These are phyloP conservation scores for Begonia peltatifolia DNA, from an alignment of 306 rosid genomes.

Conservation along the genomic window DNA sequence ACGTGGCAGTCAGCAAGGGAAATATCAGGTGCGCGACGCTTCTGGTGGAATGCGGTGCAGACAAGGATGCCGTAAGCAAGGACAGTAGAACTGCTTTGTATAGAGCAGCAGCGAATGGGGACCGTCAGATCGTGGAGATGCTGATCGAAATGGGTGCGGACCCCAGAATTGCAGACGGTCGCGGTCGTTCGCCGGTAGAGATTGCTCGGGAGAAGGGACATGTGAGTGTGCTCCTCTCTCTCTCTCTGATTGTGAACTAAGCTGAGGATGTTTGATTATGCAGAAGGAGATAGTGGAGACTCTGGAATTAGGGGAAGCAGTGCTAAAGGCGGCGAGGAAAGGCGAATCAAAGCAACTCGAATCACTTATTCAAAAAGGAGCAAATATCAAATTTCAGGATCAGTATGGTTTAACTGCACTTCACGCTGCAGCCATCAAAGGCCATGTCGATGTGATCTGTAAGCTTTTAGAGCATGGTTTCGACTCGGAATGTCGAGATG, in stretches of 20 bases:
- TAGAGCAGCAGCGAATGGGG: conserved; percentile 17
- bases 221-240: conserved; percentile 13
- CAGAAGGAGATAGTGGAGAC: conserved; percentile 19
- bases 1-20: conserved; percentile 26
- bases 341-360: conserved; percentile 32
- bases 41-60: conserved; percentile 18
- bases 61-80: conserved; percentile 9
- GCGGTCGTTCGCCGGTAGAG: conserved; percentile 10
- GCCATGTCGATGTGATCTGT: conserved; percentile 38
- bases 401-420: conserved; percentile 62
- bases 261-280: conserved; percentile 1
- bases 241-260: too few species aligned
- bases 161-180: conserved; percentile 13
- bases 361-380: conserved; percentile 25
- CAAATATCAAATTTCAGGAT: conserved; percentile 22
- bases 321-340: conserved; percentile 35
- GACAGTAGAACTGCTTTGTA: conserved; percentile 19
- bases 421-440: conserved; percentile 63
- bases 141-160: conserved; percentile 20
- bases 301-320: conserved; percentile 36
- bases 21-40: conserved; percentile 8
- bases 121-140: conserved; percentile 23
- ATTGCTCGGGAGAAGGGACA: conserved; percentile 23
- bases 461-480: conserved; percentile 32
- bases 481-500: conserved; percentile 46